These are phyloP conservation scores for Zoysia matrella DNA, from an alignment of 202 grass and related monocot species.

Conservation along the genomic window DNA sequence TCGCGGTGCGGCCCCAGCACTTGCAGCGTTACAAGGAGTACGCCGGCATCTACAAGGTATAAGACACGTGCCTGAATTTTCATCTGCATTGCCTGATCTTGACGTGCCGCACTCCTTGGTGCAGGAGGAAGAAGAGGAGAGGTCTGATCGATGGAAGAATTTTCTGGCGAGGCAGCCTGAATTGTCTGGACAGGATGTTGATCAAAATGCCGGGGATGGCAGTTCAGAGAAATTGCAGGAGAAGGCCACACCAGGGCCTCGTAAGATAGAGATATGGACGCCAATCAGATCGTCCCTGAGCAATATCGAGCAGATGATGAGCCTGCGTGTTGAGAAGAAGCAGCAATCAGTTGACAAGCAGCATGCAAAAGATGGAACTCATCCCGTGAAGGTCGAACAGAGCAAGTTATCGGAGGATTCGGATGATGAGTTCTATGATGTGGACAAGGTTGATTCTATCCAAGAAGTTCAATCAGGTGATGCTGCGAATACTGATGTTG, in stretches of 20 bases:
- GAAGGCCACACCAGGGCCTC: constrained; percentile 24
- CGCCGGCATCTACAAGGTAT: constrained; percentile 63
- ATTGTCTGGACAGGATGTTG: constrained; percentile 38
- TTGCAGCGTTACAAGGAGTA: no score
- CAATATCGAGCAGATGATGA: constrained; percentile 86
- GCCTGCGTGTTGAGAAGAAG: constrained; percentile 62
- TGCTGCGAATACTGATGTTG: no score
- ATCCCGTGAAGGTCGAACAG: constrained; percentile 54
- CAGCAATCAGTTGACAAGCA: constrained; percentile 46
- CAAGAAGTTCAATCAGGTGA: no score
- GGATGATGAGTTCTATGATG: no score
- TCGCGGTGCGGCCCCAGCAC: no score
- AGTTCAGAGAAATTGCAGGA: constrained; percentile 16
- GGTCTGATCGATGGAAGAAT: constrained; percentile 45
- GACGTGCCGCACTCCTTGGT: constrained; percentile 12
- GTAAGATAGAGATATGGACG: constrained; percentile 45
- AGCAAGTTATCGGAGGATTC: constrained; percentile 65
- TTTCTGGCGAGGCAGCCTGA: constrained; percentile 62
- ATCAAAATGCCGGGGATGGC: constrained; percentile 30
- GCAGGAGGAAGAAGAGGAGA: constrained; percentile 99
- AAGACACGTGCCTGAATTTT: background rate
- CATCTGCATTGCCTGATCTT: constrained; percentile 31
- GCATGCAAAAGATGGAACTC: constrained; percentile 31
- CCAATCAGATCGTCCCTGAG: constrained; percentile 50
- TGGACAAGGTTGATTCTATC: no score